Base-by-base conservation (phyloP, 805 yeast genomes). In the Yamadazyma olivae region DNA sequence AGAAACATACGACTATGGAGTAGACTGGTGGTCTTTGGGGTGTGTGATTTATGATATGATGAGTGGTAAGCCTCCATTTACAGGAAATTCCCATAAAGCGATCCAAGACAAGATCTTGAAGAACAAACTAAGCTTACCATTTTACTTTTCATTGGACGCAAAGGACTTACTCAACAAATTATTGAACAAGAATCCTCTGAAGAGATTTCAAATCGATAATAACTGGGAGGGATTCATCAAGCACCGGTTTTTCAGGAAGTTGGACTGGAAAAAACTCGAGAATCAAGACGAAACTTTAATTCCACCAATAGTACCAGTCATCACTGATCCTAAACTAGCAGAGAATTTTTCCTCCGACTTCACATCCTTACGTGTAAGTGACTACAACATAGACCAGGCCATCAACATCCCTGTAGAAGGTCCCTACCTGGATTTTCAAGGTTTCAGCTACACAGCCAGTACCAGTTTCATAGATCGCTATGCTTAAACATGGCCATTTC, bases 11-110 rank as follows among this genome's bases (percentile, higher is more conserved):
- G 69, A 58, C 33, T 68, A 61, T 43, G 50, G 60, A 1, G 74
- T 67, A 3, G 74, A 68, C 46, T 68, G 74, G 74, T 68, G 74
- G 74, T 66, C 70, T 26, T 49, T 68, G 35, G 74, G 74, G 2
- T 65, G 71, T 37, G 72, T 68, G 10, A 57, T 67, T 1, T 68
- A 44, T 46, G 74, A 68, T 45, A 52, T 68, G 54, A 53, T 68
- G 48, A 64, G 70, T 8, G 74, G 74, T 0, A 57, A 65, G 15
- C 71, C 74, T 2, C 74, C 74, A 10, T 68, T 65, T 39, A 65
- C 71, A 2, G 74, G 72, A 3, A 64, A 57, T 36, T 56, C 61
- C 27, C 62, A 63, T 40, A 57, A 64, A 45, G 53, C 51, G 13
- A 64, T 68, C 22, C 58, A 55, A 51, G 71, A 67, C 31, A 67